Evolutionary conservation across 805 yeast species (phyloP), one percentile per base, ranked within the genome.

Genomic region (Saccharomycopsis capsularis): DNA sequence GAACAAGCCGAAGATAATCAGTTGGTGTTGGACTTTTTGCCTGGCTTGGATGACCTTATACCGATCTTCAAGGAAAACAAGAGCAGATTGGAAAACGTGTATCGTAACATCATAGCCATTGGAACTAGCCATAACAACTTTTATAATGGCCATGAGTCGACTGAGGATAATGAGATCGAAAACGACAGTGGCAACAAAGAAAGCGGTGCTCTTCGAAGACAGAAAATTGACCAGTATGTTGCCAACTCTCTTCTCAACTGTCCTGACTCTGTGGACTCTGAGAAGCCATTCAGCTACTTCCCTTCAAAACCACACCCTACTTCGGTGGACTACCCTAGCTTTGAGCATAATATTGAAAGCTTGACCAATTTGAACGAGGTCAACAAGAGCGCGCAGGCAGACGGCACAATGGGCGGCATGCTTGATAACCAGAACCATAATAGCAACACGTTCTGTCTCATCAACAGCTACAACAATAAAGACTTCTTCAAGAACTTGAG

Each of bases 211-310:
- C 21, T 41, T 34, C 35, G 21, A 18, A 42, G 34, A 7, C 29
- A n/a, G 4, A 37, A 35, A 16, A 79, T 85, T 22, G 68, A 76
- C 44, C 73, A 73, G 50, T 69, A 77, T 57, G 69, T 91, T 56
- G 95, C 87, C 61, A 76, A 84, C 1, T 89, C 97, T 2, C 70
- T 87, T 51, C 69, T 86, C 57, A 85, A 85, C 59, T 88, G 97
- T 63, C 98, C 99, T 0, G 98, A 93, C 66, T 86, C 98, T 0
- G 76, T 81, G 51, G 95, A 91, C 62, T 82, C 95, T 2, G 97
- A 91, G 59, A 77, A 72, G 57, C 95, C 97, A 16, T 76, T 82
- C 53, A 63, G 61, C 38, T 63, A 63, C 75, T 76, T 62, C 81
- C 91, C 97, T 4, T 74, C 76, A 21, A 79, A 81, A 56, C 95